A percentile compares a stretch with the other conserved stretches of the same genome.
These are phyloP conservation scores for Globisporangium alternatum DNA, from an alignment of 352 stramenopile species.

Conservation along the genomic window DNA sequence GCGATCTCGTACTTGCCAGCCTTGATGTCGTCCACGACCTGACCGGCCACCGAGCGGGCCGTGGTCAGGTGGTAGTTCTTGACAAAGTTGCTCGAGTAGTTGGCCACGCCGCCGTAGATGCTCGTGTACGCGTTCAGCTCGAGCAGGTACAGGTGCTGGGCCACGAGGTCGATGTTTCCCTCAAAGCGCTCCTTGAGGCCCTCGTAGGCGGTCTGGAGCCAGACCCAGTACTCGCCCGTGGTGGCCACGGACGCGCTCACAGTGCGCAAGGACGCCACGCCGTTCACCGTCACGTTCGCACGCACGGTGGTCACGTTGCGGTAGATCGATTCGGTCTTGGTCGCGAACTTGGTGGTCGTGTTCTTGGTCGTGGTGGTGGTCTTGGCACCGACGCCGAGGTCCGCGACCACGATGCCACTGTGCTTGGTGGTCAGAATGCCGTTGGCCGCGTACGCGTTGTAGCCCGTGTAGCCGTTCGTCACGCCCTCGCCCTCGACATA, in stretches of 20 bases:
- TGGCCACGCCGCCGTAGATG: slow-evolving; percentile 39
- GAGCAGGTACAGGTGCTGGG: slow-evolving; percentile 57
- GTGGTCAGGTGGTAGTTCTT: slow-evolving; percentile 52
- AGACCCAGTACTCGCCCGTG: slow-evolving; percentile 60
- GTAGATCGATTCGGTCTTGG: slow-evolving; percentile 29
- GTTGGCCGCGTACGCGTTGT: slow-evolving; percentile 31
- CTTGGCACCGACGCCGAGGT: slow-evolving; percentile 22
- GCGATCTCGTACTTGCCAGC: slow-evolving; percentile 45
- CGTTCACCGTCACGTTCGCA: slow-evolving; percentile 44
- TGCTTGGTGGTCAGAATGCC: slow-evolving; percentile 51
- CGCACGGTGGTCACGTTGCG: slow-evolving; percentile 32
- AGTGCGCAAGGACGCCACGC: slow-evolving; percentile 32
- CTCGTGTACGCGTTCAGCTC: slow-evolving; percentile 61
- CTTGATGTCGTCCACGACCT: slow-evolving; percentile 48
- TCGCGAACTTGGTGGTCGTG: slow-evolving; percentile 22
- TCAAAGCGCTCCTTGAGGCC: slow-evolving; percentile 53
- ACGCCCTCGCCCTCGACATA: slow-evolving; percentile 37
- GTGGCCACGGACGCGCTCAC: slow-evolving; percentile 38
- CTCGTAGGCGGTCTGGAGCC: slow-evolving; percentile 56
- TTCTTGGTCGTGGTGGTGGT: slow-evolving; percentile 19
- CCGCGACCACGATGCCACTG: slow-evolving; percentile 42
- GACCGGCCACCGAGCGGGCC: slow-evolving; percentile 39
- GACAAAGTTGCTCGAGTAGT: slow-evolving; percentile 49
- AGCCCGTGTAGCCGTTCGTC: slow-evolving; percentile 49
- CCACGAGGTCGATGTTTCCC: slow-evolving; percentile 56